Percentiles rank a stretch among this genome's conserved stretches.
phyloP scores from a whole-genome alignment of 2,329 filamentous ascomycete genomes.

The Coniella lustricola region DNA sequence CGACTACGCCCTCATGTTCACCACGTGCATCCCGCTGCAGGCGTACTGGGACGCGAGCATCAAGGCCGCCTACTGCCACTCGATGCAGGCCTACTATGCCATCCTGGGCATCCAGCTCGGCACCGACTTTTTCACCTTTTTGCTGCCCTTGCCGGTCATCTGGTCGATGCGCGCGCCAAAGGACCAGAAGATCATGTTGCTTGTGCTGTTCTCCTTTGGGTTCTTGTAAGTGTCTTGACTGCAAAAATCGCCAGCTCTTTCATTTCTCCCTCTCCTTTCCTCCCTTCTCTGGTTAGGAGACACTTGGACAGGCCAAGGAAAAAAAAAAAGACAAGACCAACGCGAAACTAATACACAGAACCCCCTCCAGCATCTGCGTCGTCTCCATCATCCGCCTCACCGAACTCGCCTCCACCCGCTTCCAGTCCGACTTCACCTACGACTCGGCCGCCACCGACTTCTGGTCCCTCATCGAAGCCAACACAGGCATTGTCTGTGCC shows the following conservation, averaged over 20 bases:
- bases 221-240: slow-evolving; percentile 19
- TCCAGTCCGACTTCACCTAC: slow-evolving; percentile 18
- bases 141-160: slow-evolving; percentile 22
- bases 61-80: slow-evolving; percentile 8
- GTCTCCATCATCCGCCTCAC: slow-evolving; percentile 22
- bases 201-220: slow-evolving; percentile 22
- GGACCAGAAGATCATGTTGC: slow-evolving; percentile 20
- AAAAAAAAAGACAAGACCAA: too few relatives aligned
- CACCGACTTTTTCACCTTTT: slow-evolving; percentile 22
- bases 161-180: slow-evolving; percentile 17
- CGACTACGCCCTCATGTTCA: slow-evolving; percentile 15
- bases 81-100: slow-evolving; percentile 12
- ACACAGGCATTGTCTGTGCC: slow-evolving; percentile 23
- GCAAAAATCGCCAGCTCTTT: neutral
- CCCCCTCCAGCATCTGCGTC: slow-evolving; percentile 19
- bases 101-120: slow-evolving; percentile 20
- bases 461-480: slow-evolving; percentile 24
- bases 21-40: slow-evolving; percentile 20
- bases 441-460: slow-evolving; percentile 18
- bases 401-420: slow-evolving; percentile 13
- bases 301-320: too few relatives aligned
- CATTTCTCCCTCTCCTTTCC: neutral
- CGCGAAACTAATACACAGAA: slow-evolving; percentile 6
- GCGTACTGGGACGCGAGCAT: slow-evolving; percentile 16
- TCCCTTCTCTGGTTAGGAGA: too few relatives aligned